phyloP scores from a whole-genome alignment of 2,329 filamentous ascomycete species.

The Diaporthe sp. region DNA sequence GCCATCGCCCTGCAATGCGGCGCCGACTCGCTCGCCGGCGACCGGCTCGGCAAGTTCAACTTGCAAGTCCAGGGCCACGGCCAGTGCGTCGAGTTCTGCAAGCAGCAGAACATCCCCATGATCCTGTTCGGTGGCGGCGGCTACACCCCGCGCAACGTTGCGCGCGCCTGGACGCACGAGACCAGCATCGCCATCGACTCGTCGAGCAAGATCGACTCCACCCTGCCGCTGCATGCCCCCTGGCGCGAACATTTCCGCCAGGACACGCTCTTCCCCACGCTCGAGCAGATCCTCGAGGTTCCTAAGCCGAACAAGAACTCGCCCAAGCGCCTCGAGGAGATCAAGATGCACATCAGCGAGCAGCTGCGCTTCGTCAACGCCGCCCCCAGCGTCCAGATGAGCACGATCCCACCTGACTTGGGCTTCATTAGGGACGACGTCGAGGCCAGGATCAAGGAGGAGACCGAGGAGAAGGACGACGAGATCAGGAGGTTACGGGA shows the following conservation, averaged over 20 bases:
- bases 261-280: constrained; percentile 87
- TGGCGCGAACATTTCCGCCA: constrained; percentile 92
- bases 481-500: constrained; percentile 66
- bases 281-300: constrained; percentile 80
- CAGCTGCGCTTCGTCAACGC: constrained; percentile 88
- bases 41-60: constrained; percentile 95
- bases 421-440: constrained; percentile 77
- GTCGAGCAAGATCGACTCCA: constrained; percentile 76
- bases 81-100: constrained; percentile 90
- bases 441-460: constrained; percentile 76
- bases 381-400: constrained; percentile 90
- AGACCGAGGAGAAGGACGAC: constrained; percentile 72
- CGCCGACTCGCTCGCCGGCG: constrained; percentile 93
- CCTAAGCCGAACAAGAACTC: constrained; percentile 84
- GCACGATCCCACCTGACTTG: constrained; percentile 83
- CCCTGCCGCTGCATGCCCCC: constrained; percentile 84
- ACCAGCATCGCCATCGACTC: constrained; percentile 89
- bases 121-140: constrained; percentile 95
- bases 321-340: constrained; percentile 79
- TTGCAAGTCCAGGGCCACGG: constrained; percentile 96
- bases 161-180: constrained; percentile 96
- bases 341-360: constrained; percentile 84
- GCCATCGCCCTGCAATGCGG: constrained; percentile 97
- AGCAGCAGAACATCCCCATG: constrained; percentile 83
- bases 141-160: constrained; percentile 96